Evolutionary conservation across 2,329 filamentous ascomycete genomes (phyloP).

Genomic region (Leptographium galeiforme): DNA sequence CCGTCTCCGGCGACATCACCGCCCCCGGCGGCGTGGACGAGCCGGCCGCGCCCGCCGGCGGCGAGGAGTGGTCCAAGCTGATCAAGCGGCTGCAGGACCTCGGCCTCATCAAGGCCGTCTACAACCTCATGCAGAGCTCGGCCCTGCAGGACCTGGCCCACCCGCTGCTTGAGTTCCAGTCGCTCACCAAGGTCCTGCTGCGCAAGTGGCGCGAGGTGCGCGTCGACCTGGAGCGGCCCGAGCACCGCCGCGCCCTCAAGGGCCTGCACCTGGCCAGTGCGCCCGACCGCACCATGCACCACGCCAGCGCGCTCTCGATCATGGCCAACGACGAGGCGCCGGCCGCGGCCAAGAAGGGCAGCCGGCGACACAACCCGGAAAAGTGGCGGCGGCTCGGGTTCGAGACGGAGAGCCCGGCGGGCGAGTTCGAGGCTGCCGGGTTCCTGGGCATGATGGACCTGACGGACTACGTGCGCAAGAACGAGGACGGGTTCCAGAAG

Average conservation of each 20-base stretch:
- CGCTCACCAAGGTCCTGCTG: slow-evolving; percentile 74
- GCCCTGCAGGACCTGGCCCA: slow-evolving; percentile 82
- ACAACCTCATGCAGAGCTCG: slow-evolving; percentile 86
- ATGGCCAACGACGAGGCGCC: slow-evolving; percentile 3
- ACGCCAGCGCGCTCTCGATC: slow-evolving; percentile 12
- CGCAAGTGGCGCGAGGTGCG: slow-evolving; percentile 77
- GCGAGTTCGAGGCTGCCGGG: slow-evolving; percentile 74
- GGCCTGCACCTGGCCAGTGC: slow-evolving; percentile 73
- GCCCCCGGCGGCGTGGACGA: not conserved
- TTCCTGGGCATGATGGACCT: slow-evolving; percentile 97
- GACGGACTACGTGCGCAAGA: slow-evolving; percentile 81
- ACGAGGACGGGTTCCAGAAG: slow-evolving; percentile 88
- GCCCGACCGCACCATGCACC: slow-evolving; percentile 37
- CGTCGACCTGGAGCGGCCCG: slow-evolving; percentile 74
- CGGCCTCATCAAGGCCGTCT: slow-evolving; percentile 84
- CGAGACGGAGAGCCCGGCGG: slow-evolving; percentile 72
- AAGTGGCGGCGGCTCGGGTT: slow-evolving; percentile 93
- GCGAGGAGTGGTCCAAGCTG: slow-evolving; percentile 84
- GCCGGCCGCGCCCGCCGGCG: slow-evolving; percentile 13
- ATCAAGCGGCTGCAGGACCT: slow-evolving; percentile 89
- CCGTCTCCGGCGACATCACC: slow-evolving; percentile 54
- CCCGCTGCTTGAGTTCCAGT: slow-evolving; percentile 85
- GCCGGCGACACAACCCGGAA: slow-evolving; percentile 65
- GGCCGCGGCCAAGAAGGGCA: slow-evolving; percentile 39
- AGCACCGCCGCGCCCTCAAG: slow-evolving; percentile 79